Percentiles rank a stretch among this genome's conserved stretches.
Evolutionary conservation across 2,329 filamentous ascomycete species (phyloP).

Genomic region (Diaporthe ilicicola): DNA sequence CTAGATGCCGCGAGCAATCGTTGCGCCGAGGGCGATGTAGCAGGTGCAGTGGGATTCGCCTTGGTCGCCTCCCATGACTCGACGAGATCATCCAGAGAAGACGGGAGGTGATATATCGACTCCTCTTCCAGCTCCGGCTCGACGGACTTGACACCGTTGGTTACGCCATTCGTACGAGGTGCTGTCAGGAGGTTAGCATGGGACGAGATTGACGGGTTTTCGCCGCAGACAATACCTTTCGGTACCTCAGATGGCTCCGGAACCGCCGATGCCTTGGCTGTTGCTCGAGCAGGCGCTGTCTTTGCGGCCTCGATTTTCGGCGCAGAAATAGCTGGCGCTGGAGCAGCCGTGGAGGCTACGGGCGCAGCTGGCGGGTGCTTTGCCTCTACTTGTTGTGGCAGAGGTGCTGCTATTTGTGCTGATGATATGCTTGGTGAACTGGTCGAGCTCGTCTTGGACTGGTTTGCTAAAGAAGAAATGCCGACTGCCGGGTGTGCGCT

Average conservation of each 20-base stretch:
- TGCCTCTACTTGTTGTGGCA: constrained; percentile 46
- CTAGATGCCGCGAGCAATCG: constrained; percentile 81
- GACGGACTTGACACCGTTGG: constrained; percentile 60
- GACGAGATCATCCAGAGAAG: constrained; percentile 87
- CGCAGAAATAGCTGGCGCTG: constrained; percentile 40
- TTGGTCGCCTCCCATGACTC: constrained; percentile 90
- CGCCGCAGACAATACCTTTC: constrained; percentile 48
- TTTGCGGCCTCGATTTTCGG: constrained; percentile 44
- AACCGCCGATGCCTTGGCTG: constrained; percentile 53
- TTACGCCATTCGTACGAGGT: constrained; percentile 58
- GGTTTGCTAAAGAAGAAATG: constrained; percentile 59
- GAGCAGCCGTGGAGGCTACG: constrained; percentile 38
- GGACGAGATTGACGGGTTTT: constrained; percentile 20
- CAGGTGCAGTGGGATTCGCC: constrained; percentile 65
- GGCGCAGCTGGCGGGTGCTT: constrained; percentile 43
- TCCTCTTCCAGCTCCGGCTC: constrained; percentile 68
- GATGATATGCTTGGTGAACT: constrained; percentile 61
- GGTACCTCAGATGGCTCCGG: constrained; percentile 53
- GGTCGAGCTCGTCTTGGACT: constrained; percentile 62
- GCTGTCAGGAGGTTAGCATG: constrained; percentile 41
- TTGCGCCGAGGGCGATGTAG: constrained; percentile 72
- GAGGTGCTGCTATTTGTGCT: constrained; percentile 54
- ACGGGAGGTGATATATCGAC: constrained; percentile 91
- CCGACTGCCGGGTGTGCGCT: constrained; percentile 57
- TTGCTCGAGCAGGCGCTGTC: constrained; percentile 48